Conservation (phyloP, 768 basidiomycete species). For the Russula earlei region DNA sequence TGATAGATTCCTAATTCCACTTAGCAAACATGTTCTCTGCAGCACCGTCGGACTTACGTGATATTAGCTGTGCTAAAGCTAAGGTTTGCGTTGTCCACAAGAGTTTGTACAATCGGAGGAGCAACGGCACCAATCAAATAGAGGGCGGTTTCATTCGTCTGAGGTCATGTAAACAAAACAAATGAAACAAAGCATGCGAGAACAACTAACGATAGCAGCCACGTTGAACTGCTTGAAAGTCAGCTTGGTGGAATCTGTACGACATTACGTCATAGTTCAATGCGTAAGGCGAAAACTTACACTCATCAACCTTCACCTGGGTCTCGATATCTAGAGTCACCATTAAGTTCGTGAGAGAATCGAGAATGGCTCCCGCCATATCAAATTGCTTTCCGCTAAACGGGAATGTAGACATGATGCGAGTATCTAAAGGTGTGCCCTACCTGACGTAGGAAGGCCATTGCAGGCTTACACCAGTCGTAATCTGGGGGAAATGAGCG, state of each 20-base stretch:
- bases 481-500: conserved; percentile 32
- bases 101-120: conserved; percentile 51
- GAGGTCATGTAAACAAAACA: background rate
- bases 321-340: conserved; percentile 50
- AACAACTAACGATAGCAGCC: conserved; percentile 38
- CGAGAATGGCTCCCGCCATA: conserved; percentile 48
- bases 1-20: conserved; percentile 26
- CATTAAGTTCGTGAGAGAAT: conserved; percentile 48
- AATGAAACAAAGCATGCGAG: conserved; percentile 1
- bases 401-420: background rate
- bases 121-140: conserved; percentile 67
- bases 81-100: conserved; percentile 49
- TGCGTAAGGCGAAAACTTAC: conserved; percentile 29
- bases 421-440: background rate
- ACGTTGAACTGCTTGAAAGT: conserved; percentile 50
- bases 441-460: conserved; percentile 52
- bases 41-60: conserved; percentile 29
- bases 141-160: conserved; percentile 55
- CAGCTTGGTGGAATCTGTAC: conserved; percentile 43
- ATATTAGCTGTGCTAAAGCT: conserved; percentile 52
- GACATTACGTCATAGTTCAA: background rate
- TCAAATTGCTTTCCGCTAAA: conserved; percentile 58
- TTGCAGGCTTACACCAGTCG: conserved; percentile 42
- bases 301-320: conserved; percentile 55
- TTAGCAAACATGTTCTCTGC: background rate